Evolutionary conservation across 2,329 filamentous ascomycete species (phyloP), one percentile per base, ranked within the genome.

Genomic region (Nemania sp.): DNA sequence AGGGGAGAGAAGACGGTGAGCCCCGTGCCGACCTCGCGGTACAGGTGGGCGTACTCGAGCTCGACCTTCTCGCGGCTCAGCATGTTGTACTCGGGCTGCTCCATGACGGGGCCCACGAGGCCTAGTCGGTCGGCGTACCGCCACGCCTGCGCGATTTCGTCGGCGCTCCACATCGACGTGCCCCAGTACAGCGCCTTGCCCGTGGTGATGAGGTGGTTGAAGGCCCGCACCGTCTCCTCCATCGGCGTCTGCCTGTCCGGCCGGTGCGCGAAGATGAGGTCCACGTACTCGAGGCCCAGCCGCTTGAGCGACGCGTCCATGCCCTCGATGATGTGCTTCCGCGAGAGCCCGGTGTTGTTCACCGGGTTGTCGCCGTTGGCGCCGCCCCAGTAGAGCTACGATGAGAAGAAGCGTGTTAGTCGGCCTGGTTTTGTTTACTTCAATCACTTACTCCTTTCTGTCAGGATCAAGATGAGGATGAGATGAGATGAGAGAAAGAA

Each of bases 111-210:
- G 7, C 84, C 86, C 62, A 89, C 81, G 42, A 90, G 77, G 13
- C 81, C 79, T 9, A 89, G 79, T 65, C 79, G 80, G 66, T 88
- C 85, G 35, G 87, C 84, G 62, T 85, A 79, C 13, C 83, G 78
- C 78, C 83, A 85, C 0, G 87, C 87, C 59, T 85, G 80, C 5
- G 83, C 81, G 69, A 90, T 89, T 76, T 89, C 86, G 60, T 83
- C 81, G 45, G 87, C 85, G 62, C 79, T 81, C 87, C 87, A 90
- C 73, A 89, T 85, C 0, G 85, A 88, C 0, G 87, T 90, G 43
- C 87, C 87, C 87, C 87, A 89, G 78, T 90, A 89, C 65, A 90
- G 84, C 2, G 86, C 84, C 76, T 89, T 87, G 65, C 88, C 88
- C 0, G 80, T 81, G 73, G 86, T 79, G 72, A 91, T 89, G 54